A percentile compares a stretch with the other conserved stretches of the same genome.
Conservation (phyloP, 1,139 yeast genomes). For the Ogataea hybrid region DNA sequence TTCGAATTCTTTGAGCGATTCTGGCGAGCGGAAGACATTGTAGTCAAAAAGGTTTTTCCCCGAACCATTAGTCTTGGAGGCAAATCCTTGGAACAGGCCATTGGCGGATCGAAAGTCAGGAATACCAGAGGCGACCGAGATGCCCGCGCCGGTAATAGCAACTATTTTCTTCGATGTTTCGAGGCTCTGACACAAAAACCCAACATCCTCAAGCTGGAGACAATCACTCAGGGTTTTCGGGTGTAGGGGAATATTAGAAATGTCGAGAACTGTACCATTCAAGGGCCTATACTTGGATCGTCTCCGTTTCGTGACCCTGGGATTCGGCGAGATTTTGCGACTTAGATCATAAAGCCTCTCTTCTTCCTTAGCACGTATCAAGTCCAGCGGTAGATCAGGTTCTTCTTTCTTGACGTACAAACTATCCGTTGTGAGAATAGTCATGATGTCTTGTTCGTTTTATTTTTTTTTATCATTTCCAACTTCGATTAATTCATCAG, state of each 20-base stretch:
- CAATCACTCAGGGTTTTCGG: conserved; percentile 30
- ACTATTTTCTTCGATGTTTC: conserved; percentile 48
- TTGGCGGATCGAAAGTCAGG: conserved; percentile 84
- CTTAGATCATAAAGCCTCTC: neutral
- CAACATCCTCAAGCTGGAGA: conserved; percentile 37
- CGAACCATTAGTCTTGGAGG: conserved; percentile 37
- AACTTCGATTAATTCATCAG: conserved; percentile 6
- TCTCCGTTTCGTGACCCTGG: conserved; percentile 12
- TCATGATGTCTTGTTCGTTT: conserved; percentile 5
- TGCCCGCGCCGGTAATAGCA: conserved; percentile 82
- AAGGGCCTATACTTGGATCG: conserved; percentile 40
- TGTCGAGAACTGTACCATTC: conserved; percentile 39
- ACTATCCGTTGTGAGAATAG: neutral
- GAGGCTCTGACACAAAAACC: conserved; percentile 43
- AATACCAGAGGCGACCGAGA: conserved; percentile 86
- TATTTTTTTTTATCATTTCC: conserved; percentile 7
- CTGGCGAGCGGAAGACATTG: conserved; percentile 67
- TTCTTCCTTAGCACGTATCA: neutral
- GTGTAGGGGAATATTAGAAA: conserved; percentile 30
- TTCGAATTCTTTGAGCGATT: conserved; percentile 64
- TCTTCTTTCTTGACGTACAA: conserved; percentile 5
- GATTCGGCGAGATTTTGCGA: neutral
- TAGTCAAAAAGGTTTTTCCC: conserved; percentile 84
- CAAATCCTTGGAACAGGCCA: conserved; percentile 68
- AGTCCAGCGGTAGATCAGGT: neutral